These are phyloP conservation scores for Xylariaceae sp. DNA, from an alignment of 2,329 filamentous ascomycete species.

Conservation along the genomic window DNA sequence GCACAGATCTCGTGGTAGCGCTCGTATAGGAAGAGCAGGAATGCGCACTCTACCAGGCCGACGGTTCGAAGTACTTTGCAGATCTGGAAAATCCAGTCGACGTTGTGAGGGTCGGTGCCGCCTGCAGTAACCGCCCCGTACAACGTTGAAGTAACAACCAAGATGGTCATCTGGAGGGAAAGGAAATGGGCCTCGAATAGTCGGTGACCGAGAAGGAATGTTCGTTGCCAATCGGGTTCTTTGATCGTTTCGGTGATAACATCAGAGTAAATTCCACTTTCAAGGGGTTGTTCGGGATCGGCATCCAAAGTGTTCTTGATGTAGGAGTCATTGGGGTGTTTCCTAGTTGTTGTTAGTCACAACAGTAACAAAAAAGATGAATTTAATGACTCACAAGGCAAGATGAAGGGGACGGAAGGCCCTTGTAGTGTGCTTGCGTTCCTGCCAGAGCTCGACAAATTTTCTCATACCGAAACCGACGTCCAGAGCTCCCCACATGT, in stretches of 20 bases:
- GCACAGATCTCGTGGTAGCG: constrained; percentile 60
- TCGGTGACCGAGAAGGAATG: constrained; percentile 57
- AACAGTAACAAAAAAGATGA: not conserved
- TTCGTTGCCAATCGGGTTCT: constrained; percentile 49
- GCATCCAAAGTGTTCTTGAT: constrained; percentile 41
- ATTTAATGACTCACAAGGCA: constrained; percentile 34
- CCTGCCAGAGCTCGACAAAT: constrained; percentile 51
- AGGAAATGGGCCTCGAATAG: constrained; percentile 72
- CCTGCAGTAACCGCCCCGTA: constrained; percentile 52
- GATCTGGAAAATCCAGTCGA: constrained; percentile 55
- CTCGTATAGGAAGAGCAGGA: constrained; percentile 64
- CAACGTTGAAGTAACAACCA: constrained; percentile 57
- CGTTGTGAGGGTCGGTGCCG: constrained; percentile 45
- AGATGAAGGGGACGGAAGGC: constrained; percentile 53
- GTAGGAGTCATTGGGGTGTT: constrained; percentile 42
- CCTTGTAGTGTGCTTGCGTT: constrained; percentile 51
- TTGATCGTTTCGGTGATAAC: constrained; percentile 47
- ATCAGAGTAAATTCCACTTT: constrained; percentile 52
- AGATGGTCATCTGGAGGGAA: constrained; percentile 60
- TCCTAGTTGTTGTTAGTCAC: constrained; percentile 29
- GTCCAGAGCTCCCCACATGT: constrained; percentile 72
- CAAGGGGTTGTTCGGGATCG: constrained; percentile 37
- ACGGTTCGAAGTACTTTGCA: constrained; percentile 56
- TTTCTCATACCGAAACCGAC: constrained; percentile 60
- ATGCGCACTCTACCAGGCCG: constrained; percentile 57